A percentile compares a stretch with the other conserved stretches of the same genome.
Conservation (phyloP, 768 basidiomycete species). For the Cyclocybe cylindracea region DNA sequence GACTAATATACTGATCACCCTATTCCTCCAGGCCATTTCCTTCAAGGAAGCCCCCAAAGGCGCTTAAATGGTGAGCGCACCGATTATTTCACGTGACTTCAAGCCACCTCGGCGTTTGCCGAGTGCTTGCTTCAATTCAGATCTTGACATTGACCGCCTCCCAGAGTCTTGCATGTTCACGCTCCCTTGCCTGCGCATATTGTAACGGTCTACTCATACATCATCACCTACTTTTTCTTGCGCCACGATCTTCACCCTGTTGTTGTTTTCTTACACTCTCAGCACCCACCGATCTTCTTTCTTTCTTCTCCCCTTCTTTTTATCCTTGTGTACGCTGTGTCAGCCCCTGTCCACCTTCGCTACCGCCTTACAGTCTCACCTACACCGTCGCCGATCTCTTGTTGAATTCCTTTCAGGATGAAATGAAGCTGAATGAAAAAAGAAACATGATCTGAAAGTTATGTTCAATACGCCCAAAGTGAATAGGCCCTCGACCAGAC, state of each 20-base stretch:
- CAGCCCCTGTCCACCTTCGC: neutral
- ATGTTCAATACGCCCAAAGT: neutral
- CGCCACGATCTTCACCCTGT: slow-evolving; percentile 11
- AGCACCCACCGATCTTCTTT: slow-evolving; percentile 13
- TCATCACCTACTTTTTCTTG: slow-evolving; percentile 7
- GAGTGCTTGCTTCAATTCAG: slow-evolving; percentile 80
- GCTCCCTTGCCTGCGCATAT: slow-evolving; percentile 9
- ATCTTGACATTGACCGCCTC: slow-evolving; percentile 52
- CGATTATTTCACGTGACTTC: slow-evolving; percentile 38
- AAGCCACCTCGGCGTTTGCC: slow-evolving; percentile 16
- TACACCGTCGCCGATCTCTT: slow-evolving; percentile 16
- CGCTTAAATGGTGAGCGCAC: slow-evolving; percentile 21
- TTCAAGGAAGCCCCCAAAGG: slow-evolving; percentile 88
- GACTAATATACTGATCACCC: slow-evolving; percentile 1
- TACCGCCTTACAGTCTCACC: slow-evolving; percentile 13
- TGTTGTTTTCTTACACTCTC: slow-evolving; percentile 11
- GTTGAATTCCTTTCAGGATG: slow-evolving; percentile 20
- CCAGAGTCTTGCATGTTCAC: neutral
- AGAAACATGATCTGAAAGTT: neutral
- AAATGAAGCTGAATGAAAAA: slow-evolving; percentile 19
- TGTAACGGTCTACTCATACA: slow-evolving; percentile 8
- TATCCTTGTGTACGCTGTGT: slow-evolving; percentile 13
- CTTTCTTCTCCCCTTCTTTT: slow-evolving; percentile 10
- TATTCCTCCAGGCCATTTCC: slow-evolving; percentile 63
- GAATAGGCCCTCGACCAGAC: too few species aligned